Percentiles rank a stretch among this genome's conserved stretches.
Conservation (phyloP, 257 asterid species). For the Jasminum sambac region DNA sequence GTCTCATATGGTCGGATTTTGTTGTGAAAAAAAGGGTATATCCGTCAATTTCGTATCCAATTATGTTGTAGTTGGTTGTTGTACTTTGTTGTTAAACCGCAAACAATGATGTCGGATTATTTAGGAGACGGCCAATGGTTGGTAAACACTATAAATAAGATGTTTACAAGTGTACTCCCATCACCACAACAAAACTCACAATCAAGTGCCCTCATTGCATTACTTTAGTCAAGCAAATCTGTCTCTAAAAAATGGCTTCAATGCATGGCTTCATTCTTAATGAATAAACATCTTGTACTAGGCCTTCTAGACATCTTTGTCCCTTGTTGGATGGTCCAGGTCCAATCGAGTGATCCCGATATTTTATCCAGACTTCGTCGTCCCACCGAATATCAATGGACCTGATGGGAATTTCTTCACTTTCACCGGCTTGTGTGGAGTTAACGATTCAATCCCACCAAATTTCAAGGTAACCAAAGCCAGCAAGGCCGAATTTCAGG, state of each 20-base stretch:
- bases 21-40: no score
- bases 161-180: not conserved
- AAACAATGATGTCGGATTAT: not conserved
- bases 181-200: not conserved
- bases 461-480: constrained; percentile 8
- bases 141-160: not conserved
- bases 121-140: not conserved
- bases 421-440: constrained; percentile 9
- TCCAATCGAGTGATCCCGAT: constrained; percentile 6
- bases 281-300: not conserved
- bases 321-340: constrained; percentile 14
- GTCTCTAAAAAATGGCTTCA: not conserved
- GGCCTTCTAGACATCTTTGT: not conserved
- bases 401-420: constrained; percentile 1
- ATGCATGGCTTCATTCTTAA: not conserved
- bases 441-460: constrained; percentile 1
- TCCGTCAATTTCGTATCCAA: not conserved
- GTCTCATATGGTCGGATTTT: no score
- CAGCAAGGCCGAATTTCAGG: not conserved
- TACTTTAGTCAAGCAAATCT: not conserved
- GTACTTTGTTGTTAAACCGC: not conserved
- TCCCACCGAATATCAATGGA: not conserved
- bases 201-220: not conserved
- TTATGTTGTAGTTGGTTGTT: not conserved
- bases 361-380: constrained; percentile 1